These are phyloP conservation scores for Lepidopterella palustris DNA, from an alignment of 495 filamentous ascomycete species.

Conservation along the genomic window DNA sequence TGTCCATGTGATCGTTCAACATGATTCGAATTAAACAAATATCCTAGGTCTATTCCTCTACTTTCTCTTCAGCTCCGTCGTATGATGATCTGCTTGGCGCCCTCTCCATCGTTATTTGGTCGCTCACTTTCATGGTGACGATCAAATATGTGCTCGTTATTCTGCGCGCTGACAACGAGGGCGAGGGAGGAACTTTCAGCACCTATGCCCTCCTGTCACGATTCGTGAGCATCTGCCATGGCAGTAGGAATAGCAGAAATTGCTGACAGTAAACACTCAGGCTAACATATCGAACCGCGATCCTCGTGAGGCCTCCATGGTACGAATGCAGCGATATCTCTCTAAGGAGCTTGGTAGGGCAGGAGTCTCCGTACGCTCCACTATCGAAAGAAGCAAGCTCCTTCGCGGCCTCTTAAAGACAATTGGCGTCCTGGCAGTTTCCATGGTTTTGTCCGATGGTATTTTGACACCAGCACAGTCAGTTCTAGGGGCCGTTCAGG, in stretches of 20 bases:
- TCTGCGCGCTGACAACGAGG: conserved; percentile 65
- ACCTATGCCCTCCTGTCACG: conserved; percentile 64
- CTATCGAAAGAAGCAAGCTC: conserved; percentile 52
- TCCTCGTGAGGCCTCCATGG: conserved; percentile 21
- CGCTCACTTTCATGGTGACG: conserved; percentile 64
- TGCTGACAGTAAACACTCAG: background rate
- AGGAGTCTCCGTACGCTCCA: conserved; percentile 47
- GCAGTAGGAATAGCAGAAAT: background rate
- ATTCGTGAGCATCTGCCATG: conserved; percentile 44
- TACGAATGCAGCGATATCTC: conserved; percentile 52
- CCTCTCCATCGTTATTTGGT: conserved; percentile 68
- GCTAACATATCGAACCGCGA: conserved; percentile 29
- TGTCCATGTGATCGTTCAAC: no score
- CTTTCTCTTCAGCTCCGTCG: conserved; percentile 52
- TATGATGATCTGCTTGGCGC: conserved; percentile 60
- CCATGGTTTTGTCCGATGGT: conserved; percentile 62
- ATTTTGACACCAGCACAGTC: conserved; percentile 63
- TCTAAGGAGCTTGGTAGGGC: conserved; percentile 48
- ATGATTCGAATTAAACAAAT: no score
- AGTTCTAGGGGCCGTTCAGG: conserved; percentile 64
- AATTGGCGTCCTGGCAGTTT: conserved; percentile 64
- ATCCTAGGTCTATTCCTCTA: conserved; percentile 67
- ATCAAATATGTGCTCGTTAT: conserved; percentile 68
- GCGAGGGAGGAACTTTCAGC: conserved; percentile 71
- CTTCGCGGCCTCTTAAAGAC: conserved; percentile 52